Conservation (phyloP, 257 asterid genomes). For the Penstemon newberryi region DNA sequence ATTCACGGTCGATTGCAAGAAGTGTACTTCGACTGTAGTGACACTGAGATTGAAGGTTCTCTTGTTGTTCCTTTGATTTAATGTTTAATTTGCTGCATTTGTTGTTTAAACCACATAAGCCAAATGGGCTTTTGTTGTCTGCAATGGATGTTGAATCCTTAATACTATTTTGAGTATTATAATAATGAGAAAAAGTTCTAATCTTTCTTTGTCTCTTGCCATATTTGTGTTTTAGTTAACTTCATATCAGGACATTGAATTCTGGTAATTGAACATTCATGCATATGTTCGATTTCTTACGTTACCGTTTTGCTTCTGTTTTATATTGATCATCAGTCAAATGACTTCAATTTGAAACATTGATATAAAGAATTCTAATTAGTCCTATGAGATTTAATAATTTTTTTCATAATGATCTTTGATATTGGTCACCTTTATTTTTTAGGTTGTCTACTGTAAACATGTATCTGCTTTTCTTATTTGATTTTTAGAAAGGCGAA, state of each 20-base stretch:
- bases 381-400: not conserved
- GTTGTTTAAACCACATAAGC: slow-evolving; percentile 37
- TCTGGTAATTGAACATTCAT: not conserved
- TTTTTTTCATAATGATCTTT: not conserved
- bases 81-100: slow-evolving; percentile 39
- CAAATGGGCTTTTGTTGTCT: slow-evolving; percentile 33
- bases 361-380: not conserved
- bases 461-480: slow-evolving; percentile 19
- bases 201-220: slow-evolving; percentile 6
- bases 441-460: slow-evolving; percentile 1
- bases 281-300: not conserved
- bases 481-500: slow-evolving; percentile 18
- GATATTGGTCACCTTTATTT: not conserved
- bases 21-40: slow-evolving; percentile 58
- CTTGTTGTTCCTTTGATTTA: slow-evolving; percentile 30
- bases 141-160: slow-evolving; percentile 32
- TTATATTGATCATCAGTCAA: not conserved
- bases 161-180: slow-evolving; percentile 37
- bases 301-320: not conserved
- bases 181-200: slow-evolving; percentile 40
- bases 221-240: slow-evolving; percentile 4
- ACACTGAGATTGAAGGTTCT: slow-evolving; percentile 48
- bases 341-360: slow-evolving; percentile 9
- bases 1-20: slow-evolving; percentile 63
- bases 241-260: slow-evolving; percentile 13